Percentiles rank a stretch among this genome's conserved stretches.
Evolutionary conservation across 106 monocot species (phyloP).

Genomic region (Xerophyta viscosa): DNA sequence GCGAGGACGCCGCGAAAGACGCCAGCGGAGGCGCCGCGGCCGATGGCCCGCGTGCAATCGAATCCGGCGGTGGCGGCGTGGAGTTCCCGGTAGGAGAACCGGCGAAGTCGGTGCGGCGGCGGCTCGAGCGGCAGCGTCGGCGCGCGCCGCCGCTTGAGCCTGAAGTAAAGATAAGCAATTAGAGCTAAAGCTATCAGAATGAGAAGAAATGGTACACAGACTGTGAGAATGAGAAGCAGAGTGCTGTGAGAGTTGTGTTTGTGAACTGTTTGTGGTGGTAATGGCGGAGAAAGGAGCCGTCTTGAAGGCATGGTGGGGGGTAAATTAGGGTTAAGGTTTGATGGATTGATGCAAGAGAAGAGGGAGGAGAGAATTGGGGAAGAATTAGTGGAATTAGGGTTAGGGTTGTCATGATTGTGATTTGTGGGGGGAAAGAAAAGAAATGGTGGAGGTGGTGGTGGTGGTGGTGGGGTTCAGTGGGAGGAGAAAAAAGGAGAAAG

Average conservation of each 20-base stretch:
- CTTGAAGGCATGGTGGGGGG: slow-evolving; percentile 18
- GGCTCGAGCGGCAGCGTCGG: not conserved
- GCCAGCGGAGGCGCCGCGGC: slow-evolving; percentile 50
- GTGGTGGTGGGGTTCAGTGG: too few relatives aligned
- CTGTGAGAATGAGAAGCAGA: not conserved
- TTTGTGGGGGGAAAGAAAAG: too few relatives aligned
- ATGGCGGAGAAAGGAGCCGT: slow-evolving; percentile 8
- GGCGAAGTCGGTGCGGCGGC: slow-evolving; percentile 5
- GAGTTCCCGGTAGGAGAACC: slow-evolving; percentile 29
- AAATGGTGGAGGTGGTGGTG: too few relatives aligned
- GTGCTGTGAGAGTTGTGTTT: too few relatives aligned
- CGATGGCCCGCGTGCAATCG: slow-evolving; percentile 36
- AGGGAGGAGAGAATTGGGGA: not conserved
- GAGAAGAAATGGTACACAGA: too few relatives aligned
- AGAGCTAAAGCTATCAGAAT: too few relatives aligned
- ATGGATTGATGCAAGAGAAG: not conserved
- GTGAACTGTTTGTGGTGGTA: not conserved
- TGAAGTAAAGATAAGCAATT: not conserved
- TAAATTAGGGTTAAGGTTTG: not conserved
- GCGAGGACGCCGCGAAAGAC: slow-evolving; percentile 41
- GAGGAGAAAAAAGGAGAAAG: too few relatives aligned
- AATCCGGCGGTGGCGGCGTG: slow-evolving; percentile 30
- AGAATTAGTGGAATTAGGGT: slow-evolving; percentile 10
- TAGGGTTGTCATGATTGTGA: too few relatives aligned
- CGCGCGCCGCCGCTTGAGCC: not conserved